A percentile compares a stretch with the other conserved stretches of the same genome.
Evolutionary conservation across 2,329 filamentous ascomycete genomes (phyloP).

Genomic region (Aureobasidium mangrovei): DNA sequence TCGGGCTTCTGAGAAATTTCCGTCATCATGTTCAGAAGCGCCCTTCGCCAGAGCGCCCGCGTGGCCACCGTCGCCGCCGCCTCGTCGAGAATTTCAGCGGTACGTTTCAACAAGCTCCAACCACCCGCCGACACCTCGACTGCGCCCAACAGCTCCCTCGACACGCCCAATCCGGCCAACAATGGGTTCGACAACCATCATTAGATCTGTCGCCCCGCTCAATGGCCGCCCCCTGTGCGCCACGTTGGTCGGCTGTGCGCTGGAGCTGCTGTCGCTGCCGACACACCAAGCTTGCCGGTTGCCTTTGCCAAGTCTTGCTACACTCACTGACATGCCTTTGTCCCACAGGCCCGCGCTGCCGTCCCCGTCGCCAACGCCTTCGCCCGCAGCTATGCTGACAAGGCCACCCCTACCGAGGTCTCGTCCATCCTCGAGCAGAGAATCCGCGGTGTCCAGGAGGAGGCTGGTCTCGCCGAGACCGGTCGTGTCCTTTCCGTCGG

Average conservation of each 20-base stretch:
- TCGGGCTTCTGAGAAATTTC: constrained; percentile 16
- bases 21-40: constrained; percentile 87
- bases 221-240: constrained; percentile 16
- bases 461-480: constrained; percentile 93
- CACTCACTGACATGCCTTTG: constrained; percentile 41
- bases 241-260: background rate
- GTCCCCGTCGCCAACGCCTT: constrained; percentile 66
- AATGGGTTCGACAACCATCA: constrained; percentile 15
- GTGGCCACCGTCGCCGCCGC: constrained; percentile 90
- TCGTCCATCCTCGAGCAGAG: constrained; percentile 99
- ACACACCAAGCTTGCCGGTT: background rate
- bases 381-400: constrained; percentile 87
- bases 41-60: constrained; percentile 93
- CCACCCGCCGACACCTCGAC: constrained; percentile 34
- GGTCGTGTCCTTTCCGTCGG: constrained; percentile 97
- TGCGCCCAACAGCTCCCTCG: constrained; percentile 34
- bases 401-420: constrained; percentile 94
- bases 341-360: constrained; percentile 70
- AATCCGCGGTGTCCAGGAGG: constrained; percentile 97
- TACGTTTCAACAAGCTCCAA: constrained; percentile 53
- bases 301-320: constrained; percentile 14
- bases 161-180: constrained; percentile 20
- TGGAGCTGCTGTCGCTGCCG: constrained; percentile 10
- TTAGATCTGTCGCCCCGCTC: constrained; percentile 25
- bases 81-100: constrained; percentile 81